Percentiles rank a stretch among this genome's conserved stretches.
Evolutionary conservation across 768 basidiomycete genomes (phyloP).

Genomic region (Clathrus columnatus): DNA sequence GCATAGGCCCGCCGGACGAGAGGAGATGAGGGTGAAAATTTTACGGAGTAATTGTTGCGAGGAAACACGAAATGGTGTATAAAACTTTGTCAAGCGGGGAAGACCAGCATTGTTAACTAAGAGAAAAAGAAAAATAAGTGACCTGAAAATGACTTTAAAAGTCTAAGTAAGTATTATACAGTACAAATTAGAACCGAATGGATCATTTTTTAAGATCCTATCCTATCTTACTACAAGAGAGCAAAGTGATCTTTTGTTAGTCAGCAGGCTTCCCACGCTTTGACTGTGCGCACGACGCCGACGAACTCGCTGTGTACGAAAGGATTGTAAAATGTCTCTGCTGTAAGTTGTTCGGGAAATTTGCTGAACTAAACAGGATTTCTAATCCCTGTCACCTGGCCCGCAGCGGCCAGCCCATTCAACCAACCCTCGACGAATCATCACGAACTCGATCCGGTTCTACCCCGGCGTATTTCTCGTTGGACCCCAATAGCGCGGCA

Average conservation of each 20-base stretch:
- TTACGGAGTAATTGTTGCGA: slow-evolving; percentile 64
- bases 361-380: neutral
- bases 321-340: neutral
- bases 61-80: slow-evolving; percentile 59
- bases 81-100: slow-evolving; percentile 80
- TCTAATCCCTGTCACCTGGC: neutral
- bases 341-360: neutral
- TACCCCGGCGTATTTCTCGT: slow-evolving; percentile 10
- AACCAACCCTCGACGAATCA: neutral
- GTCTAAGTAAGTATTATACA: neutral
- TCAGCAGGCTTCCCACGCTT: neutral
- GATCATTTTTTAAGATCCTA: no score
- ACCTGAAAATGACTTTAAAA: neutral
- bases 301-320: neutral
- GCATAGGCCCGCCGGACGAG: slow-evolving; percentile 76
- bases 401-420: neutral
- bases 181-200: neutral
- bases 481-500: slow-evolving; percentile 59
- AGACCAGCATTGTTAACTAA: slow-evolving; percentile 90
- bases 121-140: neutral
- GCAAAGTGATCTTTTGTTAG: no score
- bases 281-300: neutral
- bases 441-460: slow-evolving; percentile 8
- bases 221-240: no score
- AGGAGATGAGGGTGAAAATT: slow-evolving; percentile 83